Conservation (phyloP, 768 basidiomycete species). For the Leccinellum albellum region DNA sequence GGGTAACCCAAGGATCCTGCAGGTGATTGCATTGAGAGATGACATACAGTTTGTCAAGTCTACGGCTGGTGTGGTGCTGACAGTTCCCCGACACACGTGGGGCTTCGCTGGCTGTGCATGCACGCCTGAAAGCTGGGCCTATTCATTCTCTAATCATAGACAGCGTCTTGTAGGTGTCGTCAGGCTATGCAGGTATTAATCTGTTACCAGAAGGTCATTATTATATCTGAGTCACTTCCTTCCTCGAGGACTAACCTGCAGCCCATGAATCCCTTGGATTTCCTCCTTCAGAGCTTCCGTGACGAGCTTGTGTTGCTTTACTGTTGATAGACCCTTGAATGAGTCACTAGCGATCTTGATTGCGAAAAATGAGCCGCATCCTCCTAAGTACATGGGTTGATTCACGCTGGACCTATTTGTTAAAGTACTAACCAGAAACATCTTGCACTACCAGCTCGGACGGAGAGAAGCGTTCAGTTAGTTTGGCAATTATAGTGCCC, state of each 20-base stretch:
- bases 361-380: conserved; percentile 96
- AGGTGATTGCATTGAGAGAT: not conserved
- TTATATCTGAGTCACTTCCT: not conserved
- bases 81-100: not conserved
- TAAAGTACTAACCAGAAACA: conserved; percentile 75
- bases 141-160: conserved; percentile 7
- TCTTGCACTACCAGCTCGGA: conserved; percentile 84
- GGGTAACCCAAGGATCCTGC: not conserved
- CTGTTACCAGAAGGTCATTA: conserved; percentile 25
- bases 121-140: not conserved
- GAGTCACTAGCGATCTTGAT: conserved; percentile 81
- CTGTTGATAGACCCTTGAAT: conserved; percentile 80
- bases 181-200: conserved; percentile 32
- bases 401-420: not conserved
- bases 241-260: conserved; percentile 63
- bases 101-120: not conserved
- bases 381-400: conserved; percentile 50
- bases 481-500: conserved; percentile 63
- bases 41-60: not conserved
- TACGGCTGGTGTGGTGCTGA: not conserved
- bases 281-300: conserved; percentile 84
- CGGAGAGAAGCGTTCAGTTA: conserved; percentile 72
- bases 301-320: conserved; percentile 93
- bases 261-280: conserved; percentile 86
- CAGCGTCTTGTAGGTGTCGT: conserved; percentile 2